Evolutionary conservation across 148 eudicot genomes (phyloP).

Genomic region (Vaccinium myrtillus): DNA sequence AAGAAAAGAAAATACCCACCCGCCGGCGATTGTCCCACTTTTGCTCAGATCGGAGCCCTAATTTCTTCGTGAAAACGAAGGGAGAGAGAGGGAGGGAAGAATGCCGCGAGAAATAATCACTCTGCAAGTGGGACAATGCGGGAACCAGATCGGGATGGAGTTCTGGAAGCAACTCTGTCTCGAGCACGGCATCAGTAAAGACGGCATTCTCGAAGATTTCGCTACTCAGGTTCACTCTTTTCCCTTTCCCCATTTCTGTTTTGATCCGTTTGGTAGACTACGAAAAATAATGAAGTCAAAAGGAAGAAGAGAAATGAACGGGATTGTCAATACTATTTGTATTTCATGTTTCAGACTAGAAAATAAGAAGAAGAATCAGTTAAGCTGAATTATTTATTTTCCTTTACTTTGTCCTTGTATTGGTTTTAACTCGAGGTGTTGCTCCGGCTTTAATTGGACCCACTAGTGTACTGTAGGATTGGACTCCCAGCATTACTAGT

Average conservation of each 20-base stretch:
- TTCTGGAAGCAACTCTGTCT: conserved; percentile 98
- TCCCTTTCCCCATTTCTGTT: not conserved
- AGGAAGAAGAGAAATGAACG: not conserved
- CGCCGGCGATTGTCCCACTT: conserved; percentile 29
- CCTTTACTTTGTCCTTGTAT: not conserved
- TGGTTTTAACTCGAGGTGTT: not conserved
- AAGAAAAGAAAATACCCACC: conserved; percentile 17
- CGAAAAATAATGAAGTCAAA: not conserved
- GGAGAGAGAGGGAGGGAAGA: conserved; percentile 20
- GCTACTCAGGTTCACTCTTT: conserved; percentile 72
- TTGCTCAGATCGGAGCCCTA: conserved; percentile 23
- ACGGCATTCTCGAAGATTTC: conserved; percentile 93
- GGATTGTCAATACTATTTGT: not conserved
- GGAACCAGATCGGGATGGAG: conserved; percentile 98
- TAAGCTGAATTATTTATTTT: not conserved
- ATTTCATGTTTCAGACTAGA: not conserved
- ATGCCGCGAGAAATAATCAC: conserved; percentile 96
- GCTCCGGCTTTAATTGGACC: no score
- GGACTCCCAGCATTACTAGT: no score
- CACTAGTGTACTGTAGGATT: no score
- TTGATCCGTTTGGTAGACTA: not conserved
- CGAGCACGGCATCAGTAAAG: conserved; percentile 91
- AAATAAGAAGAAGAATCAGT: not conserved
- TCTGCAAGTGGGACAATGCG: conserved; percentile 94
- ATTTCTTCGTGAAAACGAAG: conserved; percentile 15